Base-by-base conservation (phyloP, 148 eudicot species). In the Nyssa sinensis region DNA sequence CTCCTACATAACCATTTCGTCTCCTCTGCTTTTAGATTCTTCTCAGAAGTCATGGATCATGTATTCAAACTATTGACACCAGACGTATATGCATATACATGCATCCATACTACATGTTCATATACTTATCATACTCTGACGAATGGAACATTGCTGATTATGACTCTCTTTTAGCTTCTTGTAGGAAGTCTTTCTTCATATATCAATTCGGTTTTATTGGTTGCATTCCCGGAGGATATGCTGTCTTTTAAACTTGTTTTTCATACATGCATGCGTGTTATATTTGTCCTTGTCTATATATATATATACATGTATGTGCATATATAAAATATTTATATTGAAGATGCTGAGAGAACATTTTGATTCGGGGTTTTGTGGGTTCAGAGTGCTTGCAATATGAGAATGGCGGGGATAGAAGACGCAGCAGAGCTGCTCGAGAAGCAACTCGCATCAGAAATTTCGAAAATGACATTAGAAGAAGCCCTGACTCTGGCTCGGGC, bases 361-460 rank as follows among this genome's bases (percentile, higher is more conserved):
- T 70, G 32, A 69, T 4, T 55, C 66, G 77, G 66, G 64, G 59
- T 30, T 55, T 69, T 44, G 68, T 62, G 55, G 53, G 62, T 81
- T 66, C 77, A 93, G 98, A 85, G 98, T 84, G 98, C 97, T 67
- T 91, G 91, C 75, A 81, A 81, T 72, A 86, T 91, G 91, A 91
- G 97, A 77, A 75, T 75, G 61, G 82, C 94, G 0, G 97, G 91
- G 66, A 84, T 93, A 58, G 94, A 88, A 64, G 88, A 89, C 67
- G 86, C 91, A 2, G 94, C 98, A 16, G 97, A 88, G 75, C 73
- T 82, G 66, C 89, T 93, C 32, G 97, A 93, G 84, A 93, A 91
- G 75, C 87, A 91, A 80, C 81, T 91, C 53, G 84, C 90, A 39
- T 81, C 87, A 24, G 94, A 93, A 86, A 72, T 93, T 62, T 91